Percentiles rank a stretch among this genome's conserved stretches.
Evolutionary conservation across 2,329 filamentous ascomycete species (phyloP).

Genomic region (Moelleriella libera): DNA sequence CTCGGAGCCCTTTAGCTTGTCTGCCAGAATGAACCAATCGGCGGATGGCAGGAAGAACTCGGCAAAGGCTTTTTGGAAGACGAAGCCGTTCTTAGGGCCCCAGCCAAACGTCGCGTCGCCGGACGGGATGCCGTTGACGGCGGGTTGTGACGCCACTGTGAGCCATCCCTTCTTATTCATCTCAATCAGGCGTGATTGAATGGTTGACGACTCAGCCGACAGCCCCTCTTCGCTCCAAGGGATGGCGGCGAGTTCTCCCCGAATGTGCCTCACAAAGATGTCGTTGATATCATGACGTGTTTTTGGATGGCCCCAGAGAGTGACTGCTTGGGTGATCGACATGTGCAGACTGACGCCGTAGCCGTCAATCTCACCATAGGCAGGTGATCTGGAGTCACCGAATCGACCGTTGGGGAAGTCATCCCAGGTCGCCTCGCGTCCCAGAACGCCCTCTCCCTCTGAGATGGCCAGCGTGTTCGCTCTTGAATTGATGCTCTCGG

Average conservation of each 20-base stretch:
- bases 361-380: slow-evolving; percentile 94
- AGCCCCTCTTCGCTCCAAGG: slow-evolving; percentile 91
- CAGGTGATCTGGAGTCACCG: slow-evolving; percentile 83
- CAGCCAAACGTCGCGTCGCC: slow-evolving; percentile 75
- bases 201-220: slow-evolving; percentile 69
- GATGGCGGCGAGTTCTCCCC: slow-evolving; percentile 65
- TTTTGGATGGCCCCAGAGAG: slow-evolving; percentile 72
- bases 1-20: slow-evolving; percentile 43
- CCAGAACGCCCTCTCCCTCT: slow-evolving; percentile 78
- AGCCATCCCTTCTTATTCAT: slow-evolving; percentile 82
- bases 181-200: slow-evolving; percentile 58
- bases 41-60: slow-evolving; percentile 76
- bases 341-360: slow-evolving; percentile 95
- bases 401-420: slow-evolving; percentile 95
- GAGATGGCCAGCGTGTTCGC: slow-evolving; percentile 85
- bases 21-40: slow-evolving; percentile 57
- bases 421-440: slow-evolving; percentile 94
- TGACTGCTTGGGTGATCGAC: slow-evolving; percentile 67
- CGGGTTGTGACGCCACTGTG: slow-evolving; percentile 91
- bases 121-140: slow-evolving; percentile 73
- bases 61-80: slow-evolving; percentile 97
- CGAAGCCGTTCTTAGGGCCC: slow-evolving; percentile 84
- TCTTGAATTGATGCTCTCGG: slow-evolving; percentile 59
- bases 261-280: slow-evolving; percentile 70
- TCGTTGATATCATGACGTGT: slow-evolving; percentile 57